These are phyloP conservation scores for Musa balbisiana DNA, from an alignment of 202 grass and related monocot genomes.

Conservation along the genomic window DNA sequence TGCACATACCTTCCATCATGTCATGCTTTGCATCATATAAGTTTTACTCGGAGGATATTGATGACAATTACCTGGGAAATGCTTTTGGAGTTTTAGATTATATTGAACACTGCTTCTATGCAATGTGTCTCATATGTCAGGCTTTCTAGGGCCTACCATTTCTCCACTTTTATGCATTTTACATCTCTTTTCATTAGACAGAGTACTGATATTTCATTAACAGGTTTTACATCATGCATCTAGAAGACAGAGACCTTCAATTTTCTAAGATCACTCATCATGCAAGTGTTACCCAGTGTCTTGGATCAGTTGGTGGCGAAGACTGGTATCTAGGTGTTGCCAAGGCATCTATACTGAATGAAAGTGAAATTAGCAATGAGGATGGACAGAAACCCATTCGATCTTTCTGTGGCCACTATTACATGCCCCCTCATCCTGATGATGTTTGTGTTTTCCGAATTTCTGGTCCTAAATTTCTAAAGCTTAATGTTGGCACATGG, in stretches of 20 bases:
- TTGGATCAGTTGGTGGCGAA: constrained; percentile 65
- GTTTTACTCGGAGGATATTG: too few relatives aligned
- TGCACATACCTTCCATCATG: too few relatives aligned
- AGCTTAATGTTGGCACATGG: constrained; percentile 85
- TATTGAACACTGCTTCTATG: too few relatives aligned
- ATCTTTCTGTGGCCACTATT: constrained; percentile 50
- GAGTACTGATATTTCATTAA: neutral
- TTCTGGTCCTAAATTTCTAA: constrained; percentile 74
- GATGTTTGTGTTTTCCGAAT: constrained; percentile 74
- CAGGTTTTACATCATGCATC: constrained; percentile 88
- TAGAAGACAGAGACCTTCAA: constrained; percentile 44
- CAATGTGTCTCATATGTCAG: too few relatives aligned
- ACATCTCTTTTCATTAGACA: neutral
- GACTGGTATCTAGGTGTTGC: constrained; percentile 88
- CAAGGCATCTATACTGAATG: constrained; percentile 57
- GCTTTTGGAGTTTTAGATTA: too few relatives aligned
- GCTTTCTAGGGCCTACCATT: too few relatives aligned
- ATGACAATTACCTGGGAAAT: too few relatives aligned
- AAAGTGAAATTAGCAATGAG: constrained; percentile 24
- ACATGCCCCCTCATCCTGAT: constrained; percentile 55
- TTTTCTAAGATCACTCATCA: constrained; percentile 83
- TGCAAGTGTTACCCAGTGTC: constrained; percentile 87
- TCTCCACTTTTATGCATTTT: neutral
- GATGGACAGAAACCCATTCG: constrained; percentile 29
- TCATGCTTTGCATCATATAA: too few relatives aligned